Evolutionary conservation across 169 alveolate genomes (phyloP).

Genomic region (Cyclospora cayetanensis): DNA sequence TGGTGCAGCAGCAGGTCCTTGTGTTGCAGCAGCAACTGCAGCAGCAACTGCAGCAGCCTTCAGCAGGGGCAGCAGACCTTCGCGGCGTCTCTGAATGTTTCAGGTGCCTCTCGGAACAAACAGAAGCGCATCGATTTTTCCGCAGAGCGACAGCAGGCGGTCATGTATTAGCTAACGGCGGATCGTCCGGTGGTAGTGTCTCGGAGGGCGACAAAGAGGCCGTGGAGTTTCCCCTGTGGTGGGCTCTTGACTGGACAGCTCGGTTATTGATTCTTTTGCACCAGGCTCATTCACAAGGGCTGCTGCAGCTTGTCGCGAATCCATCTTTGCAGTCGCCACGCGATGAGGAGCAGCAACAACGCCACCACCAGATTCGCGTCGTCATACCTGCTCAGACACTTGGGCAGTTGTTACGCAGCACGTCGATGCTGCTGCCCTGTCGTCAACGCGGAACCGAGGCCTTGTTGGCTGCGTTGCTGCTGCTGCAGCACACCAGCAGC

Average conservation of each 20-base stretch:
- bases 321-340: too few species aligned
- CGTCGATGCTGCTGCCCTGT: not conserved
- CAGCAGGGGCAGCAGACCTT: conserved; percentile 2
- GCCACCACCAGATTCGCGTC: not conserved
- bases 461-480: not conserved
- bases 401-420: conserved; percentile 9
- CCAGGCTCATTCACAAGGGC: not conserved
- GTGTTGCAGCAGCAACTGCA: not conserved
- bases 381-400: not conserved
- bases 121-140: not conserved
- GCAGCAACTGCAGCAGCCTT: conserved; percentile 28
- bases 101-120: not conserved
- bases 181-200: not conserved
- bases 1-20: not conserved
- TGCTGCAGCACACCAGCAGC: conserved; percentile 14
- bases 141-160: not conserved
- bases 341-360: not conserved
- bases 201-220: not conserved
- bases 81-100: not conserved
- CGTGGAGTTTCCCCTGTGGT: not conserved
- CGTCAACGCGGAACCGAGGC: not conserved
- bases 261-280: not conserved
- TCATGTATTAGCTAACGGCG: too few species aligned
- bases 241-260: not conserved
- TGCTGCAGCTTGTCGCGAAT: conserved; percentile 1